Conservation (phyloP, 768 basidiomycete genomes). For the Rossbeevera mucosa region DNA sequence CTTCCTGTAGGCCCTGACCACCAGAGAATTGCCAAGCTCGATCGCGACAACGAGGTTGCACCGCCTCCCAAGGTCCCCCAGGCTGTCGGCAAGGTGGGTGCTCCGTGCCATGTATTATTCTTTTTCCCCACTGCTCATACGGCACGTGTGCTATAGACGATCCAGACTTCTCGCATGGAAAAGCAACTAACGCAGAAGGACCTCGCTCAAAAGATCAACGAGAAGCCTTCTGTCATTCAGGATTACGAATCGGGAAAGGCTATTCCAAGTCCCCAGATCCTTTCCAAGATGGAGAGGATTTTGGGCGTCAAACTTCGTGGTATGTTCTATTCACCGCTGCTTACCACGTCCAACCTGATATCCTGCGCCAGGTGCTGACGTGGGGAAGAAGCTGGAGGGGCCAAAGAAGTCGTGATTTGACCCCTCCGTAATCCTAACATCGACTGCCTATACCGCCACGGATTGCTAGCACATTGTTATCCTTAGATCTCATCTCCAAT, state of each 20-base stretch:
- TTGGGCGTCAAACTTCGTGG: constrained; percentile 89
- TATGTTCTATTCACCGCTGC: constrained; percentile 30
- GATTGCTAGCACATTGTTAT: constrained; percentile 19
- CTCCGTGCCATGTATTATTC: not conserved
- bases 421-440: constrained; percentile 34
- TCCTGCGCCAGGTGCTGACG: constrained; percentile 53
- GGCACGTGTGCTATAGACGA: constrained; percentile 49
- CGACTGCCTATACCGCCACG: constrained; percentile 24
- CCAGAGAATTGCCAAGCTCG: constrained; percentile 89
- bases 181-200: constrained; percentile 87
- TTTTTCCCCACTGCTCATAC: constrained; percentile 1
- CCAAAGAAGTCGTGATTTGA: constrained; percentile 63
- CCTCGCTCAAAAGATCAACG: constrained; percentile 87
- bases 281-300: constrained; percentile 81
- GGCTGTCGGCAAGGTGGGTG: constrained; percentile 65
- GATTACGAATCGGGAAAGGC: constrained; percentile 90
- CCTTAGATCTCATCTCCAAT: constrained; percentile 25
- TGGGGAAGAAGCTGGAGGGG: constrained; percentile 83
- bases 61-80: constrained; percentile 78
- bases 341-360: constrained; percentile 1
- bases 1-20: constrained; percentile 75
- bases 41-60: constrained; percentile 92
- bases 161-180: constrained; percentile 74
- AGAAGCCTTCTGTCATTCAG: constrained; percentile 82
- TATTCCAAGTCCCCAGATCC: constrained; percentile 80